Conservation (phyloP, 2,329 filamentous ascomycete genomes). For the Arthrobotrys conoides region DNA sequence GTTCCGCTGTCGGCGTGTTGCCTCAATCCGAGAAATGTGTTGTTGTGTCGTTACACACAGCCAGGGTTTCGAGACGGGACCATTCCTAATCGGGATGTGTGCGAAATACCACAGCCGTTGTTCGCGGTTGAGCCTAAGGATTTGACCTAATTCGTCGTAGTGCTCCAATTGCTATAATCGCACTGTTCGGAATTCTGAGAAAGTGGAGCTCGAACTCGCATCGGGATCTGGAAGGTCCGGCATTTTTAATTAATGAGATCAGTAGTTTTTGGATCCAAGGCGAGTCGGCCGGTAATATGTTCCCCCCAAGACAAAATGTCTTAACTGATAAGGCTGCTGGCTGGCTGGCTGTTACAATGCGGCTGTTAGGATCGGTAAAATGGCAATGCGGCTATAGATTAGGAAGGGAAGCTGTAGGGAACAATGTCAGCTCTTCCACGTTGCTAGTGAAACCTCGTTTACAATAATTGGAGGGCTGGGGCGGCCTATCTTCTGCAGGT, state of each 20-base stretch:
- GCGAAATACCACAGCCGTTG: constrained; percentile 20
- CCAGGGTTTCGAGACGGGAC: not conserved
- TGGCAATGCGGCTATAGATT: constrained; percentile 6
- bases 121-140: not conserved
- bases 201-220: constrained; percentile 20
- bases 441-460: not conserved
- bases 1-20: not conserved
- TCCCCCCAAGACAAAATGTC: constrained; percentile 26
- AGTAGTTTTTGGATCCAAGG: not conserved
- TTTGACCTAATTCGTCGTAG: constrained; percentile 18
- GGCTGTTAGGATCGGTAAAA: constrained; percentile 3
- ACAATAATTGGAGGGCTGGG: not conserved
- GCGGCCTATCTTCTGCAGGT: not conserved
- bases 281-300: not conserved
- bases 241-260: not conserved
- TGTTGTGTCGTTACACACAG: constrained; percentile 27
- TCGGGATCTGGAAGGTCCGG: not conserved
- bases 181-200: constrained; percentile 13
- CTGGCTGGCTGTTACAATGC: constrained; percentile 6
- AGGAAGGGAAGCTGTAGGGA: constrained; percentile 1
- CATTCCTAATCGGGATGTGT: constrained; percentile 8
- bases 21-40: constrained; percentile 8
- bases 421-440: constrained; percentile 3
- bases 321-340: constrained; percentile 12
- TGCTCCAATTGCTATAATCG: not conserved